Evolutionary conservation across 352 stramenopile genomes (phyloP), one percentile per base, ranked within the genome.

Genomic region (Elongisporangium senticosum): DNA sequence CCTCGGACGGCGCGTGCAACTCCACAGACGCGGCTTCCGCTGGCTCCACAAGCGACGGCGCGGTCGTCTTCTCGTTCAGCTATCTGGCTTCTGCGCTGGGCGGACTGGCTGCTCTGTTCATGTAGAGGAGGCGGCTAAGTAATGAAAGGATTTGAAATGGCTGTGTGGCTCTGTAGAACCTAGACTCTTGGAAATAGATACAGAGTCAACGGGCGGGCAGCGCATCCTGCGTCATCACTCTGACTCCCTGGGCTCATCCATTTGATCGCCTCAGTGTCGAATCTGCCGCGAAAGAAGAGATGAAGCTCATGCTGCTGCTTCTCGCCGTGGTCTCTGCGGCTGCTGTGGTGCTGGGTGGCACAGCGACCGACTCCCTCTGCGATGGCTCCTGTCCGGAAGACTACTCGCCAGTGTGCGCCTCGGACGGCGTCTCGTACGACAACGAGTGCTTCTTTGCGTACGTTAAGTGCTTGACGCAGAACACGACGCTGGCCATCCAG

Each of bases 371-470:
- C 51, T 52, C 55, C 0, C 49, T n/a, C n/a, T 74, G 67, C 20
- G 40, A 59, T 24, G 58, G 57, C 21, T 21, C 17, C 11, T 80
- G 72, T 47, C 51, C 65, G 10, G 58, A 49, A 10, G 52, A 68
- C 26, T 71, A 69, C 53, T 40, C 58, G n/a, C 76, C 77, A 5
- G 72, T 89, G 10, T 89, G 79, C 51, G 77, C 61, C 17, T 85
- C 79, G 10, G 67, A 87, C 56, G 72, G 74, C 24, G 24, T 68
- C 19, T 87, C 79, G 6, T 89, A 86, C 66, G 28, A 37, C 37
- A 86, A 83, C 63, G 64, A 68, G 55, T 87, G 79, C 59, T 48
- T 62, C 26, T 75, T 89, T 33, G 67, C 77, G n/a, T 61, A 50
- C 26, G 68, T 64, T 3, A 67, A 75, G 51, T 89, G 79, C 60